Conservation (phyloP, 1,139 yeast species). For the Debaryomycetaceae sp. region DNA sequence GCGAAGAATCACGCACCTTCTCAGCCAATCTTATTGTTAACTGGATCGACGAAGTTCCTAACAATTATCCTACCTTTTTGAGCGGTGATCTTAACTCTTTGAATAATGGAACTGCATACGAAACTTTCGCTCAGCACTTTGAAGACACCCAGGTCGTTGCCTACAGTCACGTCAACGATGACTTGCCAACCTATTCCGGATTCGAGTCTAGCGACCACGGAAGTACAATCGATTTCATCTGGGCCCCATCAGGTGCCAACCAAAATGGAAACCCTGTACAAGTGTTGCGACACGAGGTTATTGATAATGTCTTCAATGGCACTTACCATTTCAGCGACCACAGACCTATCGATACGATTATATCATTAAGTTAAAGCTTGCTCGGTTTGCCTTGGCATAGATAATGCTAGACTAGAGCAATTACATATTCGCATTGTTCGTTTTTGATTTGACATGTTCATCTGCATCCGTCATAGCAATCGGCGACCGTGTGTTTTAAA, state of each 20-base stretch:
- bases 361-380: background rate
- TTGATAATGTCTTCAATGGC: conserved; percentile 23
- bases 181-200: conserved; percentile 38
- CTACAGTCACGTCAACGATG: conserved; percentile 17
- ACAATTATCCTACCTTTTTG: conserved; percentile 30
- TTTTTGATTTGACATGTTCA: too few species aligned
- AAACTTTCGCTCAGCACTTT: conserved; percentile 22
- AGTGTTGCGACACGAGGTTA: conserved; percentile 32
- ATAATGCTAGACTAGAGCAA: too few species aligned
- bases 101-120: conserved; percentile 27
- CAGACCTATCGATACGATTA: conserved; percentile 34
- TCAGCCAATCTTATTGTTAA: conserved; percentile 29
- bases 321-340: conserved; percentile 38
- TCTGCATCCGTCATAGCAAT: too few species aligned
- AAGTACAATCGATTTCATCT: conserved; percentile 25
- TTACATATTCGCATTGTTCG: too few species aligned
- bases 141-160: conserved; percentile 20
- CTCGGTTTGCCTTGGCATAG: too few species aligned
- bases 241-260: conserved; percentile 20
- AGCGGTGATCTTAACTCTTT: conserved; percentile 41
- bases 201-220: conserved; percentile 25
- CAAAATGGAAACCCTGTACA: conserved; percentile 4
- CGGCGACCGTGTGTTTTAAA: too few species aligned
- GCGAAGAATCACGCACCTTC: conserved; percentile 33
- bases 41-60: conserved; percentile 23